Percentiles rank a stretch among this genome's conserved stretches.
phyloP scores from a whole-genome alignment of 2,329 filamentous ascomycete species.

The Pseudogymnoascus sp. region DNA sequence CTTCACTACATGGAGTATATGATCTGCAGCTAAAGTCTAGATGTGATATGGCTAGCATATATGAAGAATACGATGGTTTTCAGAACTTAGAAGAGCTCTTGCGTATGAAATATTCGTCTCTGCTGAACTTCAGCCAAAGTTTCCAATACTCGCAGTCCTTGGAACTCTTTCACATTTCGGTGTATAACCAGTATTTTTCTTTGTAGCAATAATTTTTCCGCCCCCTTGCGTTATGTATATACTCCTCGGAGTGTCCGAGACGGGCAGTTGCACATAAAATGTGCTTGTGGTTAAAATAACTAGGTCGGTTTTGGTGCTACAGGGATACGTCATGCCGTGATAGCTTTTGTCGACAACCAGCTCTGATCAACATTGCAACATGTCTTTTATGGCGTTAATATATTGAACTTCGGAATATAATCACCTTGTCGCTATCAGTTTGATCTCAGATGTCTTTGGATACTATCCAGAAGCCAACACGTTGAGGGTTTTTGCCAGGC shows the following conservation, averaged over 20 bases:
- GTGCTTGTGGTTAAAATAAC: background rate
- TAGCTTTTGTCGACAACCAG: background rate
- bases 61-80: slow-evolving; percentile 3
- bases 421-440: background rate
- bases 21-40: background rate
- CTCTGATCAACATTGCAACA: background rate
- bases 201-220: background rate
- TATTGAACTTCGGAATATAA: background rate
- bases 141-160: background rate
- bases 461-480: background rate
- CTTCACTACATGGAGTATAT: background rate
- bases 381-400: background rate
- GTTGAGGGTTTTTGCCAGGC: background rate
- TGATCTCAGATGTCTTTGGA: background rate
- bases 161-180: background rate
- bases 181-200: background rate
- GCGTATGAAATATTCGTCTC: background rate
- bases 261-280: background rate
- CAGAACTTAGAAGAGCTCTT: background rate
- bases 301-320: background rate
- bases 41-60: slow-evolving; percentile 5
- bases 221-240: background rate
- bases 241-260: background rate
- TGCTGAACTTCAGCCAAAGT: background rate
- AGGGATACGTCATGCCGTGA: slow-evolving; percentile 5